Percentiles rank a stretch among this genome's conserved stretches.
Conservation (phyloP, 108 stramenopile species). For the Nitzschia sp. region DNA sequence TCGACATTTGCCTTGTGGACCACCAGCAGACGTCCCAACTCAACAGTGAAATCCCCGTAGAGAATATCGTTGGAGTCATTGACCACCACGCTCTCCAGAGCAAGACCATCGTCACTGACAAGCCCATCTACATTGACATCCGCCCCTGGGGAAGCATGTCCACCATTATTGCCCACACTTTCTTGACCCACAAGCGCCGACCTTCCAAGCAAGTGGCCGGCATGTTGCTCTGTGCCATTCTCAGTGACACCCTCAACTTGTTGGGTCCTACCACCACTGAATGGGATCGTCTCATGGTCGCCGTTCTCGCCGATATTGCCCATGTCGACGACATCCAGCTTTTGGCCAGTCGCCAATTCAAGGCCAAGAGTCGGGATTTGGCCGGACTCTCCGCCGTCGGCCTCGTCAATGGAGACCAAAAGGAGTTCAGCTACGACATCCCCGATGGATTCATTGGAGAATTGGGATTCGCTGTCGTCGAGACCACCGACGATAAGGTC, state of each 20-base stretch:
- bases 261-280: conserved; percentile 75
- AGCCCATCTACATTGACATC: conserved; percentile 79
- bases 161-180: conserved; percentile 73
- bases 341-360: conserved; percentile 66
- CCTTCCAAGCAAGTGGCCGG: conserved; percentile 48
- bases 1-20: conserved; percentile 68
- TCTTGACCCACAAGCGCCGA: conserved; percentile 43
- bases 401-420: conserved; percentile 74
- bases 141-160: conserved; percentile 77
- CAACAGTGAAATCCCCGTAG: conserved; percentile 56
- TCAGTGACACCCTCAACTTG: conserved; percentile 74
- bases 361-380: conserved; percentile 61
- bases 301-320: conserved; percentile 59
- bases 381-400: conserved; percentile 42
- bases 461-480: conserved; percentile 76
- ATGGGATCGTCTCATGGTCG: conserved; percentile 69
- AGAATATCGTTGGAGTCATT: conserved; percentile 70
- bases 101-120: conserved; percentile 71
- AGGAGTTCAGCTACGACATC: conserved; percentile 53
- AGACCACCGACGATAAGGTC: conserved; percentile 69
- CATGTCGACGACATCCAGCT: conserved; percentile 60
- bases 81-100: conserved; percentile 81
- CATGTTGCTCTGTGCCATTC: conserved; percentile 66
- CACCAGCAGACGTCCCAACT: conserved; percentile 76
- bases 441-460: conserved; percentile 37